Evolutionary conservation across 2,329 filamentous ascomycete species (phyloP).

Genomic region (Fusarium sp.): DNA sequence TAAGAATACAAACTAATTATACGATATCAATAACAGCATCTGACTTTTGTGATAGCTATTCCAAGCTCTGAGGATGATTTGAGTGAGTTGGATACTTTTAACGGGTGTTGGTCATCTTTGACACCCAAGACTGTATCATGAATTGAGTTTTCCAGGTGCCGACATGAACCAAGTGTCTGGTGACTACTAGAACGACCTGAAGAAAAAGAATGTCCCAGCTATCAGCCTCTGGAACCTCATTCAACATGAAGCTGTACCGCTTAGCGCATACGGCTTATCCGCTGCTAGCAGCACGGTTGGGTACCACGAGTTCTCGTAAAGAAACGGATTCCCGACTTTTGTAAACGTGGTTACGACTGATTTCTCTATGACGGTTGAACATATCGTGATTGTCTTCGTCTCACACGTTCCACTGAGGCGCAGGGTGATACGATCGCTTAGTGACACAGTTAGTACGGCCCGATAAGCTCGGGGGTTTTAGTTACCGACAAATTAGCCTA

Average conservation of each 20-base stretch:
- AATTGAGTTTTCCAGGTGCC: too few relatives aligned
- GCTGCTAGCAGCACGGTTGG: neutral
- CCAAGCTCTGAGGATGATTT: neutral
- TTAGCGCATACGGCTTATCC: neutral
- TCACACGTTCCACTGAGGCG: neutral
- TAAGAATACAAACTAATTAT: neutral
- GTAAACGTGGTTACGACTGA: too few relatives aligned
- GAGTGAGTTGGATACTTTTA: neutral
- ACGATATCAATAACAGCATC: neutral
- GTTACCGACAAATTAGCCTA: neutral
- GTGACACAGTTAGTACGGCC: neutral
- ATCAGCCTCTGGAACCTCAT: neutral
- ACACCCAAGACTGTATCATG: too few relatives aligned
- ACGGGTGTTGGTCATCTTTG: too few relatives aligned
- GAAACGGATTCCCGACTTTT: rapidly evolving
- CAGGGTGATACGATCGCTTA: neutral
- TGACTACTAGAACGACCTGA: neutral
- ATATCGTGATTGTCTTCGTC: neutral
- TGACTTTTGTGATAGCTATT: neutral
- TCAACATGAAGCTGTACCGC: neutral
- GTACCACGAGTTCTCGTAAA: neutral
- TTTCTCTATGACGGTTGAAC: neutral
- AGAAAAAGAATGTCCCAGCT: neutral
- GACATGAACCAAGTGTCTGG: too few relatives aligned
- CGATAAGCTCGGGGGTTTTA: neutral